Evolutionary conservation across 2,329 filamentous ascomycete species (phyloP).

Genomic region (Ascomycota sp.): DNA sequence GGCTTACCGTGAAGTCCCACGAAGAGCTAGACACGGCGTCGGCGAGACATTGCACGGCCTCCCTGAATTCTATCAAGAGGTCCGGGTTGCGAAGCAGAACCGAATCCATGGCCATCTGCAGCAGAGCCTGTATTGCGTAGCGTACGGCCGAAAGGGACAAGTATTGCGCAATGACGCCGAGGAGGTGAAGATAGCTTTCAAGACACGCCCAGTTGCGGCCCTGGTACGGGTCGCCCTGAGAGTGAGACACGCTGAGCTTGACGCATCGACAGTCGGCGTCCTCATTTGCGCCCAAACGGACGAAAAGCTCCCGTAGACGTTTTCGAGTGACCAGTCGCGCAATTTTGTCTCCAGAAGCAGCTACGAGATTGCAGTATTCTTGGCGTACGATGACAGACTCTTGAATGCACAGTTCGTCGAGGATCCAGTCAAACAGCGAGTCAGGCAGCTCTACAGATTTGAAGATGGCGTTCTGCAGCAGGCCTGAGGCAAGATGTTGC

Average conservation of each 20-base stretch:
- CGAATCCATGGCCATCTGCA: slow-evolving; percentile 32
- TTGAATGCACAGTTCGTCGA: slow-evolving; percentile 35
- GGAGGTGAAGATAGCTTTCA: slow-evolving; percentile 19
- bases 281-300: slow-evolving; percentile 30
- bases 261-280: slow-evolving; percentile 16
- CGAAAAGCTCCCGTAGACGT: slow-evolving; percentile 30
- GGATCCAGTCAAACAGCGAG: slow-evolving; percentile 42
- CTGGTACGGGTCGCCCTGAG: slow-evolving; percentile 9
- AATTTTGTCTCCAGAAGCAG: slow-evolving; percentile 21
- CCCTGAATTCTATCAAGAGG: slow-evolving; percentile 17
- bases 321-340: slow-evolving; percentile 20
- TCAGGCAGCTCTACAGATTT: slow-evolving; percentile 27
- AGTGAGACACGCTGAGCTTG: slow-evolving; percentile 6
- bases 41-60: slow-evolving; percentile 21
- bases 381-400: slow-evolving; percentile 29
- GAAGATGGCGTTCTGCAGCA: slow-evolving; percentile 28
- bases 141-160: slow-evolving; percentile 14
- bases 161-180: slow-evolving; percentile 15
- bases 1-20: slow-evolving; percentile 16
- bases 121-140: slow-evolving; percentile 22
- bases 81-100: slow-evolving; percentile 21
- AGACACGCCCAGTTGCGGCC: slow-evolving; percentile 25
- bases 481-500: slow-evolving; percentile 37
- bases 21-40: slow-evolving; percentile 14
- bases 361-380: slow-evolving; percentile 36